Percentiles rank a stretch among this genome's conserved stretches.
Evolutionary conservation across 164 flowering plant species (phyloP).

Genomic region (Sextonia rubra): DNA sequence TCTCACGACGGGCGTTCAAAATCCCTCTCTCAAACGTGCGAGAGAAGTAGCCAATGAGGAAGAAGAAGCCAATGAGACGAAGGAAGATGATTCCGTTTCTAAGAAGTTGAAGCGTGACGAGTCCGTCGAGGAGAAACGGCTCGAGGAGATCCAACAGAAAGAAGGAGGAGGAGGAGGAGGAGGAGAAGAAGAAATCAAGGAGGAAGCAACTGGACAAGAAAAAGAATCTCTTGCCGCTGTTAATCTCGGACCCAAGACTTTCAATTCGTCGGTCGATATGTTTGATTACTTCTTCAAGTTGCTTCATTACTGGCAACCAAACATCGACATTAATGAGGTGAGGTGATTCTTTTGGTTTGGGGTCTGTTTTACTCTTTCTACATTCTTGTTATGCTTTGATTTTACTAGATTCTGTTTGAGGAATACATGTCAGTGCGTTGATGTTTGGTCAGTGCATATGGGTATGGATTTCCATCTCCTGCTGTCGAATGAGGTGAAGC

Average conservation of each 20-base stretch:
- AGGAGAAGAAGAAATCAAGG: background rate
- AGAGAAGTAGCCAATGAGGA: constrained; percentile 49
- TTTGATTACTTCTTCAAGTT: constrained; percentile 77
- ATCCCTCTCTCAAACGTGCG: constrained; percentile 29
- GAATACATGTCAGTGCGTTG: no score
- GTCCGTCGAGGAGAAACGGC: constrained; percentile 32
- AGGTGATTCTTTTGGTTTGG: background rate
- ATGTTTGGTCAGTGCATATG: no score
- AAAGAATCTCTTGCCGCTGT: constrained; percentile 25
- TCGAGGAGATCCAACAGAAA: constrained; percentile 19
- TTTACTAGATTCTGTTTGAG: no score
- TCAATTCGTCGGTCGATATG: constrained; percentile 65
- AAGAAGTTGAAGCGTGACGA: constrained; percentile 49
- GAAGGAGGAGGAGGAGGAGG: constrained; percentile 9
- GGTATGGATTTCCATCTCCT: no score
- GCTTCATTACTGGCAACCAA: constrained; percentile 73
- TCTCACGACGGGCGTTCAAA: no score
- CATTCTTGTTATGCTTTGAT: no score
- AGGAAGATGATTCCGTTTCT: constrained; percentile 16
- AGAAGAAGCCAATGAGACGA: constrained; percentile 6
- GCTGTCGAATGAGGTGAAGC: no score
- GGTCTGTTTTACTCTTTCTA: background rate
- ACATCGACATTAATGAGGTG: constrained; percentile 74
- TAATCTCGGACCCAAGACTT: constrained; percentile 58
- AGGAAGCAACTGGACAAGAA: background rate